A percentile compares a stretch with the other conserved stretches of the same genome.
Conservation (phyloP, 192 early-diverging fungal species). For the Podila clonocystis region DNA sequence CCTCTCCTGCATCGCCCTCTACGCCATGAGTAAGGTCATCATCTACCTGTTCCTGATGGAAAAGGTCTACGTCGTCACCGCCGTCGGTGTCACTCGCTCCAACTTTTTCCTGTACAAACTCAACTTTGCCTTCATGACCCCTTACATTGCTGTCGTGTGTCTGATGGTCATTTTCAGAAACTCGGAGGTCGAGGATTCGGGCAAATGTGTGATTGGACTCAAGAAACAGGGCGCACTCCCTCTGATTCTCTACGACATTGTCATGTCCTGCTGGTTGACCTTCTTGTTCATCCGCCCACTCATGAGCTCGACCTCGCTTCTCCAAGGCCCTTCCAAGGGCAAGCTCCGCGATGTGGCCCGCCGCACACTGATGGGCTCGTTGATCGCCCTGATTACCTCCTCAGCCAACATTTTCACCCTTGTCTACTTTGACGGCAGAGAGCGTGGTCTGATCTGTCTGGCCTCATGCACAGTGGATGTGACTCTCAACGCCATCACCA, state of each 20-base stretch:
- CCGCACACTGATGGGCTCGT: conserved; percentile 34
- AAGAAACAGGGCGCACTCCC: background rate
- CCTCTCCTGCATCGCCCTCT: conserved; percentile 31
- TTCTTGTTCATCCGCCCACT: conserved; percentile 1
- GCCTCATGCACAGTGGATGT: conserved; percentile 51
- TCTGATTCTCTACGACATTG: conserved; percentile 8
- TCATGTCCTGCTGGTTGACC: conserved; percentile 7
- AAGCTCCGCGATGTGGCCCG: conserved; percentile 22
- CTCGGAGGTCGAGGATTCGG: background rate
- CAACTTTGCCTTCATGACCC: background rate
- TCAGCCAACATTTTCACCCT: conserved; percentile 46
- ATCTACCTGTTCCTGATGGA: conserved; percentile 53
- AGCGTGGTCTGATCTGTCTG: conserved; percentile 48
- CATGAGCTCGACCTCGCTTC: conserved; percentile 6
- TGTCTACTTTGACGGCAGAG: conserved; percentile 25
- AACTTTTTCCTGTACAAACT: conserved; percentile 9
- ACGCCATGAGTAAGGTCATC: conserved; percentile 38
- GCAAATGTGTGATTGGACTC: background rate
- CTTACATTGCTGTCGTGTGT: background rate
- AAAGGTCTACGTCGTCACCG: conserved; percentile 31
- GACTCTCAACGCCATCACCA: conserved; percentile 35
- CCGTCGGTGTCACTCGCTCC: conserved; percentile 3
- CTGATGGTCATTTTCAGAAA: conserved; percentile 4
- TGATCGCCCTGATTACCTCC: conserved; percentile 42
- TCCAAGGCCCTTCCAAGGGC: conserved; percentile 4